Percentiles rank a stretch among this genome's conserved stretches.
phyloP scores from a whole-genome alignment of 2,329 filamentous ascomycete genomes.

The Talaromyces sp. region DNA sequence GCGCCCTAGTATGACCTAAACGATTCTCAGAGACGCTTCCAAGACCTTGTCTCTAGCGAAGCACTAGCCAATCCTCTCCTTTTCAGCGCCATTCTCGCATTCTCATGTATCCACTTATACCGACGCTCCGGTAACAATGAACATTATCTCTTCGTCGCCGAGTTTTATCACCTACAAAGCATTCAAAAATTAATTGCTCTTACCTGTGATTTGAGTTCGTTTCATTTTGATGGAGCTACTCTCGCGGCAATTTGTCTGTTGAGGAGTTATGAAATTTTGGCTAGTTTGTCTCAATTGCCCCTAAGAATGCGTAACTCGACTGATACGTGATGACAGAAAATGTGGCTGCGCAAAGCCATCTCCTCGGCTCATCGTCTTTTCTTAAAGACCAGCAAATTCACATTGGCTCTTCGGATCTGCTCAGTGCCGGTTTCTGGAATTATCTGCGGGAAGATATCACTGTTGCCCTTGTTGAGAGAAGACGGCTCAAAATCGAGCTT shows the following conservation, averaged over 20 bases:
- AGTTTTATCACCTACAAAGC: constrained; percentile 38
- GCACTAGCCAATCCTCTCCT: constrained; percentile 38
- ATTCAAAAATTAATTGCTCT: constrained; percentile 36
- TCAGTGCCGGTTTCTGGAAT: constrained; percentile 46
- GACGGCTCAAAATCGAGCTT: constrained; percentile 37
- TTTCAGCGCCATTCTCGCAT: constrained; percentile 41
- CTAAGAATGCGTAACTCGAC: neutral
- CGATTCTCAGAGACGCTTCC: constrained; percentile 33
- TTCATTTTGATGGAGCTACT: constrained; percentile 32
- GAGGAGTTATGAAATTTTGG: constrained; percentile 46
- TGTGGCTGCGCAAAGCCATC: constrained; percentile 39
- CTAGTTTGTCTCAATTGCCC: constrained; percentile 23
- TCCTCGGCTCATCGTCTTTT: constrained; percentile 44
- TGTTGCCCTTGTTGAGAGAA: constrained; percentile 43
- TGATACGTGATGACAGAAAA: constrained; percentile 21
- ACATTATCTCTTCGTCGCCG: constrained; percentile 21
- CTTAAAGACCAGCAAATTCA: constrained; percentile 23
- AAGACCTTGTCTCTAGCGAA: constrained; percentile 26
- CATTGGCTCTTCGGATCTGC: constrained; percentile 21
- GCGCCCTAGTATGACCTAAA: constrained; percentile 46
- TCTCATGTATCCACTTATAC: constrained; percentile 39
- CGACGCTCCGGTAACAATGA: constrained; percentile 16
- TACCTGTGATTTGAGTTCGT: constrained; percentile 22
- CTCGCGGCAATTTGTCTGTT: constrained; percentile 45
- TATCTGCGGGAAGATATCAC: constrained; percentile 50